Base-by-base conservation (phyloP, 2,329 filamentous ascomycete species). In the Pseudogymnoascus sp. region DNA sequence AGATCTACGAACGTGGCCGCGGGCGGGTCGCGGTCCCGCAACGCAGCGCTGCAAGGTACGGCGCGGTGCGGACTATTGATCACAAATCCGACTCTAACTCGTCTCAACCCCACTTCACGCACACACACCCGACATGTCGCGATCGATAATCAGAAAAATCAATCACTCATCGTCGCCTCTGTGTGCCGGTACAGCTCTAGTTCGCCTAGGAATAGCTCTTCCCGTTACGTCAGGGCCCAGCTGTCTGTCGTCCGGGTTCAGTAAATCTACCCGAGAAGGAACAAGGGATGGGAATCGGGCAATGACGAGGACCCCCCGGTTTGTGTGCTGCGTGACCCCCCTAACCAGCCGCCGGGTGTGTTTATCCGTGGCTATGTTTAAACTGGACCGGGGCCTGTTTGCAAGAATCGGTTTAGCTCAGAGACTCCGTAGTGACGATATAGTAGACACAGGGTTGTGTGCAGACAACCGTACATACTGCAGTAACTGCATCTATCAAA, bases 321-420 rank as follows among this genome's bases (percentile, higher is more conserved):
- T 56, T 56, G 46, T 56, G 46, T 56, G 46, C n/a, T 33, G 46
- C 46, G 46, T 56, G 46, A 56, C 46, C 46, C 26, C 46, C 46
- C 26, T 19, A 56, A 33, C n/a, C 46, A 56, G 46, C 26, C 26
- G 46, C 46, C 46, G 46, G 46, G 46, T 33, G 46, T 5, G n/a
- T 33, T 33, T 12, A 56, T 56, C 46, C 46, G 46, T 56, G 46
- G 26, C 46, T 56, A 56, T 56, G 46, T 56, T 56, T 56, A 56
- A 56, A 56, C 50, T 33, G 50, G 50, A 33, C 28, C 28, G 28
- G 50, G 50, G 50, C 28, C 12, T 33, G n/a, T 33, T 56, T 56
- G 50, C 50, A 56, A 19, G 8, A 56, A 56, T 33, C 26, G 26
- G 46, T 56, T 56, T 56, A 56, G 46, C 46, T 56, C 46, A 56